These are phyloP conservation scores for Leccinellum luteum DNA, from an alignment of 768 basidiomycete species.

Conservation along the genomic window DNA sequence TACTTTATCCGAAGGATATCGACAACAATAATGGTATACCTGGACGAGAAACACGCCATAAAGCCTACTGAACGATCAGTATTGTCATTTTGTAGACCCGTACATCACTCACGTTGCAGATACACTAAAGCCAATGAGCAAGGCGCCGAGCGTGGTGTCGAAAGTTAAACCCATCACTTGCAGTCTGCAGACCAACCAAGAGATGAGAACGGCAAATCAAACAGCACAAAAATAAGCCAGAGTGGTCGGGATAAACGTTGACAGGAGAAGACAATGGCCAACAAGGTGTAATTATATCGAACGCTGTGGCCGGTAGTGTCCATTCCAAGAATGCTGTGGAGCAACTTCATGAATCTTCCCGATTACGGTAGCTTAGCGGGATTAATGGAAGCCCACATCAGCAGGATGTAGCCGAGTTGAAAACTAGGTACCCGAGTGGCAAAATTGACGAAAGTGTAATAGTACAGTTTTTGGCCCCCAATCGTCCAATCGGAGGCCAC, in stretches of 20 bases:
- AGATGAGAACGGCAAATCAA: not conserved
- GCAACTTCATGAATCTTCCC: not conserved
- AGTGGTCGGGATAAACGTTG: slow-evolving; percentile 2
- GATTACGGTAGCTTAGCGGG: not conserved
- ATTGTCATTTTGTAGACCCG: not conserved
- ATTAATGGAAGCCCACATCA: not conserved
- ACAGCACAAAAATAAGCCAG: slow-evolving; percentile 9
- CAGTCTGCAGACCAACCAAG: not conserved
- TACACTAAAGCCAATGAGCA: slow-evolving; percentile 55
- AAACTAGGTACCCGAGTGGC: no score
- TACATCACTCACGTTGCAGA: slow-evolving; percentile 36
- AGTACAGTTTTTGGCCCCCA: no score
- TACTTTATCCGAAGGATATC: not conserved
- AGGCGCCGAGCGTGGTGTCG: slow-evolving; percentile 58
- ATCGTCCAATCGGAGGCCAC: no score
- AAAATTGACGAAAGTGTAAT: no score
- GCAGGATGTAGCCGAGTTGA: no score
- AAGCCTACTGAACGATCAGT: slow-evolving; percentile 34
- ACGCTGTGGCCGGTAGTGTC: not conserved
- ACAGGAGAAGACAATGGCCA: slow-evolving; percentile 8
- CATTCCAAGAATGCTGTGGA: not conserved
- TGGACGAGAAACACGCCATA: slow-evolving; percentile 45
- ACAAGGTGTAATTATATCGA: slow-evolving; percentile 1
- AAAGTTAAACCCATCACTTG: slow-evolving; percentile 26
- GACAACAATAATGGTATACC: not conserved